Evolutionary conservation across 345 rosid species (phyloP).

Genomic region (Aquilaria malaccensis): DNA sequence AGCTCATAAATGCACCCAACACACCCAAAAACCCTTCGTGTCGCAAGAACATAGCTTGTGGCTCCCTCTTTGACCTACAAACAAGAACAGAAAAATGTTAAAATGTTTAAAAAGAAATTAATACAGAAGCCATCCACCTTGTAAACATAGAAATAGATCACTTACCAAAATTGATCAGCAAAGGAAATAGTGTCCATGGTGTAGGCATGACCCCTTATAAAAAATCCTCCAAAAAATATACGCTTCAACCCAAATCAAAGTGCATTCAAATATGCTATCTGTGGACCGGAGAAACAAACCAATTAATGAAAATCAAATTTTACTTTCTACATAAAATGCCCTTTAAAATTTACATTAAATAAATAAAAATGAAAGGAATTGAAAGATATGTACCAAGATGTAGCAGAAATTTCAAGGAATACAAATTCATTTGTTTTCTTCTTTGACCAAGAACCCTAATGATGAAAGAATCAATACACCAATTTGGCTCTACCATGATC

Average conservation of each 20-base stretch:
- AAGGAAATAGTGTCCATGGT: slow-evolving; percentile 99
- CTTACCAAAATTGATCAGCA: slow-evolving; percentile 95
- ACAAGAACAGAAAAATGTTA: slow-evolving; percentile 11
- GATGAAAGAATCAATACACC: no score
- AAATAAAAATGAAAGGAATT: no score
- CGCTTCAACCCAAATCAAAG: slow-evolving; percentile 92
- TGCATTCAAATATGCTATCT: slow-evolving; percentile 92
- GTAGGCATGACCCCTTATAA: slow-evolving; percentile 98
- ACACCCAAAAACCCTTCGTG: slow-evolving; percentile 99
- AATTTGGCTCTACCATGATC: no score
- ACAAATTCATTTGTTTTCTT: no score
- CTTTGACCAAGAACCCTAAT: no score
- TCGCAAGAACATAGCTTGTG: slow-evolving; percentile 94
- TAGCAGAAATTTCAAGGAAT: no score
- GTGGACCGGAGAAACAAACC: slow-evolving; percentile 12
- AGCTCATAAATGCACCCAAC: slow-evolving; percentile 98
- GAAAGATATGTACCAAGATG: no score
- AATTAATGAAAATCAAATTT: no score
- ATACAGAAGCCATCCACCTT: background rate
- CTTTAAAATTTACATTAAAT: no score
- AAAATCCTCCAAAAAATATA: slow-evolving; percentile 96
- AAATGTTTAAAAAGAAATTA: background rate
- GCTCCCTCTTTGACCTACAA: slow-evolving; percentile 85
- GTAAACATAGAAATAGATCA: slow-evolving; percentile 9
- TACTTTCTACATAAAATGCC: no score